Percentiles rank a stretch among this genome's conserved stretches.
phyloP scores from a whole-genome alignment of 2,329 filamentous ascomycete genomes.

The Epichloe festucae region DNA sequence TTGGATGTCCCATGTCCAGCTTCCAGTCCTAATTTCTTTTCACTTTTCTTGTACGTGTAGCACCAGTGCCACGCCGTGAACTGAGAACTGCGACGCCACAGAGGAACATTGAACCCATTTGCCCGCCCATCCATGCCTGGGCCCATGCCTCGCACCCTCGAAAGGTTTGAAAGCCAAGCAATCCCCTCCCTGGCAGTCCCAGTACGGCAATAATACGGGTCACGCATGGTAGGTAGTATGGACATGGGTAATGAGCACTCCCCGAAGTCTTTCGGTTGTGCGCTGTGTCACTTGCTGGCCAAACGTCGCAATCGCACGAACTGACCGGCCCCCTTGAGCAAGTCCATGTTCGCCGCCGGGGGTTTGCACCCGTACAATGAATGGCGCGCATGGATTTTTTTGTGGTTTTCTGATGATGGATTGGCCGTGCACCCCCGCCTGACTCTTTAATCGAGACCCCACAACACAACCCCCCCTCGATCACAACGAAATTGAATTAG shows the following conservation, averaged over 20 bases:
- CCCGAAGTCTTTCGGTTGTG: conserved; percentile 1
- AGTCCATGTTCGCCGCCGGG: background rate
- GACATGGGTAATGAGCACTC: background rate
- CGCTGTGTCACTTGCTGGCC: background rate
- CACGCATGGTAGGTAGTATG: background rate
- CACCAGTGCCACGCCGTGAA: background rate
- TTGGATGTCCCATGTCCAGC: too few species aligned
- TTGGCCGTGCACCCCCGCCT: background rate
- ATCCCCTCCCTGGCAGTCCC: too few species aligned
- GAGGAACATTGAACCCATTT: background rate
- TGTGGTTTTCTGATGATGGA: background rate
- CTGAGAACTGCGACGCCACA: background rate
- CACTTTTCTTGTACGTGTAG: background rate
- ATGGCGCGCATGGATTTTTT: background rate
- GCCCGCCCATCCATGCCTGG: background rate
- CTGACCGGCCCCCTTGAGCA: background rate
- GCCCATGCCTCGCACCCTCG: background rate
- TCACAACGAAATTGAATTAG: too few species aligned
- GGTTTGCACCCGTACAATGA: background rate
- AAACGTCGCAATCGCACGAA: conserved; percentile 2
- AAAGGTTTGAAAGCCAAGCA: background rate
- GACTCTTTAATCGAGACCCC: too few species aligned
- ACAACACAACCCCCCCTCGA: too few species aligned
- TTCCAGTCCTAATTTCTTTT: too few species aligned
- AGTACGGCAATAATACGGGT: too few species aligned